Evolutionary conservation across 1,284 basidiomycete genomes (phyloP).

Genomic region (Papiliotrema fonsecae): DNA sequence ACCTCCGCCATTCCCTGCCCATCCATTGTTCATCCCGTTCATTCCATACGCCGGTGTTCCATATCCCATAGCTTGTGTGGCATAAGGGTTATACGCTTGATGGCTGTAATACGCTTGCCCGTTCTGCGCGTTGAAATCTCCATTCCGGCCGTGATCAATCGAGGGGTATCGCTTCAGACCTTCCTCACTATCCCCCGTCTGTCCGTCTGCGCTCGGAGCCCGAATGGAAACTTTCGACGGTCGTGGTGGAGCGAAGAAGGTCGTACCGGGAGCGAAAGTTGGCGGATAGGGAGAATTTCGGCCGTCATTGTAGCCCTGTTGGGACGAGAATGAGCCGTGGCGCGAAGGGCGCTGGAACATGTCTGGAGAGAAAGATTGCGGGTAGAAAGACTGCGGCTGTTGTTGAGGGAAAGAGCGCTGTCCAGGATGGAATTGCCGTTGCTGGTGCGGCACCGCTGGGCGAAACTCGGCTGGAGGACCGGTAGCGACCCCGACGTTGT

Average conservation of each 20-base stretch:
- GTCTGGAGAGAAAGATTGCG: slow-evolving; percentile 12
- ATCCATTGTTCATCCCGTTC: not conserved
- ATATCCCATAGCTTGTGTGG: not conserved
- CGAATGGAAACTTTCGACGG: slow-evolving; percentile 31
- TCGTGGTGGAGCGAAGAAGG: slow-evolving; percentile 31
- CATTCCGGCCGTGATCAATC: not conserved
- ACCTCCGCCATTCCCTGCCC: no score
- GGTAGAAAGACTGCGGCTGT: slow-evolving; percentile 7
- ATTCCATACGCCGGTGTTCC: no score
- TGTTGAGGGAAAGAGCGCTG: not conserved
- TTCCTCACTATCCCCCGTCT: not conserved
- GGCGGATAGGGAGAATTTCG: slow-evolving; percentile 27
- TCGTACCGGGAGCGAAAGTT: slow-evolving; percentile 2
- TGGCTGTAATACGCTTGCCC: not conserved
- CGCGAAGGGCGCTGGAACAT: not conserved
- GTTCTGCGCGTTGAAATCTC: not conserved
- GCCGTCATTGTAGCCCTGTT: slow-evolving; percentile 3
- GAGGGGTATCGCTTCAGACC: not conserved
- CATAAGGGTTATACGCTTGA: not conserved
- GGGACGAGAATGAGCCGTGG: slow-evolving; percentile 1
- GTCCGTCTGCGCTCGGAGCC: slow-evolving; percentile 5
- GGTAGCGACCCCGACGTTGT: slow-evolving; percentile 60
- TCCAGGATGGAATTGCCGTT: slow-evolving; percentile 3
- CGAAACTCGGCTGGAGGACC: slow-evolving; percentile 7
- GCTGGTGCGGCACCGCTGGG: not conserved